Evolutionary conservation across 192 early-diverging fungal species (phyloP).

Genomic region (Entrophospora sp.): DNA sequence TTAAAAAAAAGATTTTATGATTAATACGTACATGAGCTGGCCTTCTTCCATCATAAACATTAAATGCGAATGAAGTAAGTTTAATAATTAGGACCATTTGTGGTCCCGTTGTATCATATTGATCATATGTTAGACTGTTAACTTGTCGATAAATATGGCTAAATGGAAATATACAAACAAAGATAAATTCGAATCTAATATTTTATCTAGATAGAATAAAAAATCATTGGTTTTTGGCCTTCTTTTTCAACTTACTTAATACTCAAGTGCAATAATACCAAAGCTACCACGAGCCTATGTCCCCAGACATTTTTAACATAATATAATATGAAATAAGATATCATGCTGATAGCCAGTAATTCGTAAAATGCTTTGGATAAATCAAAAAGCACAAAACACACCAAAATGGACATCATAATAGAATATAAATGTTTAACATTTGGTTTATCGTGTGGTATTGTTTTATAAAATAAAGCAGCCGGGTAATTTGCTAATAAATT

Average conservation of each 20-base stretch:
- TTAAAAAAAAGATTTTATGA: background rate
- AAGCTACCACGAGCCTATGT: conserved; percentile 49
- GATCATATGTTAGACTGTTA: conserved; percentile 35
- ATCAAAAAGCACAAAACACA: conserved; percentile 46
- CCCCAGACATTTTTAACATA: conserved; percentile 34
- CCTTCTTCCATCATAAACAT: conserved; percentile 66
- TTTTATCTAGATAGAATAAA: conserved; percentile 2
- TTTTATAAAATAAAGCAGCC: conserved; percentile 44
- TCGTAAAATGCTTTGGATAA: conserved; percentile 50
- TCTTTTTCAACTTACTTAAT: conserved; percentile 34
- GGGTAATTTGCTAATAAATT: conserved; percentile 50
- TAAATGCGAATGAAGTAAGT: conserved; percentile 79
- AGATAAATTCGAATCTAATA: background rate
- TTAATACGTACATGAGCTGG: conserved; percentile 23
- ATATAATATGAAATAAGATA: conserved; percentile 45
- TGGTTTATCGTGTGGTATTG: conserved; percentile 38
- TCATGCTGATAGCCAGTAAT: conserved; percentile 38
- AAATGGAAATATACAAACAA: conserved; percentile 2
- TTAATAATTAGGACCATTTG: conserved; percentile 96
- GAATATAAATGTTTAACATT: conserved; percentile 49
- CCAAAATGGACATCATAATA: conserved; percentile 41
- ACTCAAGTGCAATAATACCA: conserved; percentile 59
- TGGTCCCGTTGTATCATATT: conserved; percentile 80
- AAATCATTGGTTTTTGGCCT: too few species aligned
- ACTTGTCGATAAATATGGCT: conserved; percentile 46